Conservation (phyloP, 768 basidiomycete species). For the Tulasnella sp. region DNA sequence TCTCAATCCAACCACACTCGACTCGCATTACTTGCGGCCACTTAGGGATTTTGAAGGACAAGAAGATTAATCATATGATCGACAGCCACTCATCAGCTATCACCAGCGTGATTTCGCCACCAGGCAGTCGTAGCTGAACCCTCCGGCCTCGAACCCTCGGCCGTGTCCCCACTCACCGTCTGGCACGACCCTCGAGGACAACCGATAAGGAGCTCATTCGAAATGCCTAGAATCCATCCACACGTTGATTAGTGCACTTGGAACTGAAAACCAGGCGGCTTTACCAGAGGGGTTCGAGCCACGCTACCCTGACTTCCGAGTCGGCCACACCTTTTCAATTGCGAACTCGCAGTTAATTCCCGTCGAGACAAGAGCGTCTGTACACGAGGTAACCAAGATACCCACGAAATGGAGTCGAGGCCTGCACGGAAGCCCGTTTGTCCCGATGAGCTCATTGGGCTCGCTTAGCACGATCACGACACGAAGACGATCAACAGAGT, state of each 20-base stretch:
- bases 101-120: not conserved
- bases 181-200: not conserved
- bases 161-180: not conserved
- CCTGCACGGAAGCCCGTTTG: not conserved
- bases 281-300: not conserved
- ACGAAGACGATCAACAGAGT: not conserved
- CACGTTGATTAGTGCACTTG: not conserved
- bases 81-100: not conserved
- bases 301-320: not conserved
- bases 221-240: not conserved
- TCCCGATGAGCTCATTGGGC: conserved; percentile 2
- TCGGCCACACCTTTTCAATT: not conserved
- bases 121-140: not conserved
- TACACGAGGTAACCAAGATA: not conserved
- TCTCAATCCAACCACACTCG: not conserved
- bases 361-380: not conserved
- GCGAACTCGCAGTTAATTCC: not conserved
- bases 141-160: not conserved
- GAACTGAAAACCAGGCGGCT: not conserved
- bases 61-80: not conserved
- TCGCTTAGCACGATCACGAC: conserved; percentile 9
- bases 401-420: not conserved
- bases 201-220: too few relatives aligned
- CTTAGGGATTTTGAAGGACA: not conserved
- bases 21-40: not conserved